Percentiles rank a stretch among this genome's conserved stretches.
Conservation (phyloP, 331 rosid species). For the Pyracantha coccinea region DNA sequence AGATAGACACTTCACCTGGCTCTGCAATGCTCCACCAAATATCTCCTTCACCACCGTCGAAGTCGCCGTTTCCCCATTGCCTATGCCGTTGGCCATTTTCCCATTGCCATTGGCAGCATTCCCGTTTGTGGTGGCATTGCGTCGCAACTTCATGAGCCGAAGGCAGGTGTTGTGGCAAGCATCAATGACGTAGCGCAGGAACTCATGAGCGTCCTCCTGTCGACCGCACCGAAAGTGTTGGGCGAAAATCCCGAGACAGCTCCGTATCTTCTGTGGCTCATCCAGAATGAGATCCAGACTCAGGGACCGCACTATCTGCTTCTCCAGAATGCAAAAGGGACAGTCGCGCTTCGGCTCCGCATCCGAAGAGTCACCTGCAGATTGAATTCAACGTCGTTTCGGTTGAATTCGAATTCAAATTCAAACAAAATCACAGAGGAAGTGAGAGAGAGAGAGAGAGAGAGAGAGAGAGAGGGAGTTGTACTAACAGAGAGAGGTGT, state of each 20-base stretch:
- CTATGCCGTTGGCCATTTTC: slow-evolving; percentile 7
- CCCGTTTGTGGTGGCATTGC: slow-evolving; percentile 16
- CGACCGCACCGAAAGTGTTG: slow-evolving; percentile 75
- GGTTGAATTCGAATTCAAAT: background rate
- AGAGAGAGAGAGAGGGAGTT: background rate
- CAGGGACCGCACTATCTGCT: slow-evolving; percentile 67
- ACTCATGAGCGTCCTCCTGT: slow-evolving; percentile 98
- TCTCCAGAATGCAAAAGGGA: slow-evolving; percentile 85
- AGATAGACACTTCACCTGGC: slow-evolving; percentile 91
- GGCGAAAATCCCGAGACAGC: slow-evolving; percentile 66
- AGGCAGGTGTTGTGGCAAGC: slow-evolving; percentile 94
- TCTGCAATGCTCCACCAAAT: slow-evolving; percentile 95
- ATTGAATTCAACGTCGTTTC: background rate
- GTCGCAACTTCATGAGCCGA: slow-evolving; percentile 73
- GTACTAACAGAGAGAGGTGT: slow-evolving; percentile 63
- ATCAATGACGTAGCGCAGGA: slow-evolving; percentile 83
- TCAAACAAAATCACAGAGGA: background rate
- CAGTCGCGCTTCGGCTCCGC: slow-evolving; percentile 56
- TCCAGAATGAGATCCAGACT: slow-evolving; percentile 60
- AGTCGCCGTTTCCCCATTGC: background rate
- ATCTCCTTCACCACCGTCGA: slow-evolving; percentile 71
- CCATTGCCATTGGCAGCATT: slow-evolving; percentile 18
- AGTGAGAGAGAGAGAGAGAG: background rate
- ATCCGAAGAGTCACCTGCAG: slow-evolving; percentile 59
- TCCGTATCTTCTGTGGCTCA: slow-evolving; percentile 66